phyloP scores from a whole-genome alignment of 139 green algal genomes.

The Picochlorum sp. region DNA sequence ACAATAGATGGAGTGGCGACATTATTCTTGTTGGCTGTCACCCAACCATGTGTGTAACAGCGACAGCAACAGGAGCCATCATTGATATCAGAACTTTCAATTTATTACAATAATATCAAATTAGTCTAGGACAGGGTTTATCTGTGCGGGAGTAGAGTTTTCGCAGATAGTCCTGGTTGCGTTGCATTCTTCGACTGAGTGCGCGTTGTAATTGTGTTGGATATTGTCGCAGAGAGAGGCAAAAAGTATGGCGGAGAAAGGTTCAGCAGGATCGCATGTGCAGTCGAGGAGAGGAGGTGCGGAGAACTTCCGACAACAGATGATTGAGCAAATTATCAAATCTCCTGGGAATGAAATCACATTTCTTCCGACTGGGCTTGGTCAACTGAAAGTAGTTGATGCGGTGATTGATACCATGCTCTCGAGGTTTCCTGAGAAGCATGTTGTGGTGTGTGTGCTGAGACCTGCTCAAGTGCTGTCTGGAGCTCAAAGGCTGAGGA shows the following conservation, averaged over 20 bases:
- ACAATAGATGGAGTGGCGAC: no score
- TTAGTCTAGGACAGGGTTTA: no score
- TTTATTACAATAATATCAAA: no score
- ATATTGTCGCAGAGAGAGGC: no score
- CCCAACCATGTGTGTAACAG: no score
- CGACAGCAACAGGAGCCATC: no score
- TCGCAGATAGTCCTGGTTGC: no score
- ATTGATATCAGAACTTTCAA: no score
- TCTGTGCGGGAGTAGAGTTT: no score
- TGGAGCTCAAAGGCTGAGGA: slow-evolving; percentile 14
- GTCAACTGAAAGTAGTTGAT: slow-evolving; percentile 12
- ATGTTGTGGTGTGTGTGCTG: slow-evolving; percentile 25
- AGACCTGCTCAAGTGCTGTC: slow-evolving; percentile 19
- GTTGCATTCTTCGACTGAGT: no score
- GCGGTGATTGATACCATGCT: slow-evolving; percentile 6
- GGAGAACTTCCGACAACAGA: slow-evolving; percentile 11
- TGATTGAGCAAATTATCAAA: slow-evolving; percentile 4
- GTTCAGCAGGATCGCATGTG: not conserved
- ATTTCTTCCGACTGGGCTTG: slow-evolving; percentile 17
- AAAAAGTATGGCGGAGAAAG: not conserved
- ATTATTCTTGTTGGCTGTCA: no score
- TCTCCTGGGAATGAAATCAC: slow-evolving; percentile 15
- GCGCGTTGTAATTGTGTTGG: no score
- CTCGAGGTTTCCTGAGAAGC: slow-evolving; percentile 7
- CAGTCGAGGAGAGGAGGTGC: not conserved